Evolutionary conservation across 129 eudicot genomes (phyloP), one percentile per base, ranked within the genome.

Genomic region (Flaveria brownii): DNA sequence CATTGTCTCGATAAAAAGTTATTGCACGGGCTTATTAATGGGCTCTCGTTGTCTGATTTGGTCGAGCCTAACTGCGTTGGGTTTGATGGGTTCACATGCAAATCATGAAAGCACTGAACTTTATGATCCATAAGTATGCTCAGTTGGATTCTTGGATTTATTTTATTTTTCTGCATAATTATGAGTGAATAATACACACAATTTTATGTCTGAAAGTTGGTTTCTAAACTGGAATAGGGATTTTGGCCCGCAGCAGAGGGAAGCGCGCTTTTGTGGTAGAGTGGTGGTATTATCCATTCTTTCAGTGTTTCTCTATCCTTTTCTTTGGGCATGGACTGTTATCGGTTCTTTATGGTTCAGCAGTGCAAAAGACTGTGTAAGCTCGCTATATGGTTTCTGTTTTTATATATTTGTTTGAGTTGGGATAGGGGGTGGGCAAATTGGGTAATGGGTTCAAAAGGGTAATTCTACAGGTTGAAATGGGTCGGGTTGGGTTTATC

Each of bases 181-280:
- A n/a, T 47, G 64, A 8, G 20, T 57, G 63, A 70, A 30, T 23
- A 59, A 45, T 28, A 45, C 42, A 1, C 7, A 49, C 9, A 41
- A 15, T 30, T 63, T n/a, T 62, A 42, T 20, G 30, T 26, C 77
- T 49, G 14, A 49, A 62, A 49, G 18, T 71, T 72, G 55, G 11
- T 72, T 4, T 79, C 12, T 71, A 25, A 78, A 64, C 16, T 73
- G 71, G 56, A 56, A 30, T 68, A 88, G 98, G 86, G 99, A 94
- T 88, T 87, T 91, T 80, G 99, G 99, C 60, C 86, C 89, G 81
- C 99, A 94, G 81, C 99, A 94, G 81, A 87, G 97, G 79, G 89
- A 87, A 64, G 90, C 90, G 30, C 97, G 97, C 45, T 91, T 94
- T 82, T 86, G 92, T 83, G 97, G 99, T 72, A 87, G 99, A 82